Evolutionary conservation across 208 protist species (phyloP).

Genomic region (Acanthamoeba castellanii): DNA sequence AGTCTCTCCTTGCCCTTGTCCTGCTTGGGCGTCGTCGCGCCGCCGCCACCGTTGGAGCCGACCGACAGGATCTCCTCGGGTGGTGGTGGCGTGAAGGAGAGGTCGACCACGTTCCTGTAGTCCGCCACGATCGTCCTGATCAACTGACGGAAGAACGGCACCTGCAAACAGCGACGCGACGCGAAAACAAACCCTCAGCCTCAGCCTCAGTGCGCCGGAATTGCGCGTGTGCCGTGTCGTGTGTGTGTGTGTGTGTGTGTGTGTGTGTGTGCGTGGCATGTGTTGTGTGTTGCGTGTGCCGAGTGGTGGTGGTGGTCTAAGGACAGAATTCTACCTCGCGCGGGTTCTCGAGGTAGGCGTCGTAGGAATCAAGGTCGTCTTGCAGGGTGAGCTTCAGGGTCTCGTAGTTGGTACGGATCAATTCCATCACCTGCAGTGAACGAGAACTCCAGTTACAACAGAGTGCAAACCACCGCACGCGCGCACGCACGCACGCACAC

Average conservation of each 20-base stretch:
- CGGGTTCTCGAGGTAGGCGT: slow-evolving; percentile 80
- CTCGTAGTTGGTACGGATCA: slow-evolving; percentile 80
- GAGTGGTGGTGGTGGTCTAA: background rate
- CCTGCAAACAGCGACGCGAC: background rate
- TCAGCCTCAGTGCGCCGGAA: background rate
- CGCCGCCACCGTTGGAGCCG: background rate
- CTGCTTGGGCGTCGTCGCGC: background rate
- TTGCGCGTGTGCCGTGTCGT: too few species aligned
- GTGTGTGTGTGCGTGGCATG: too few species aligned
- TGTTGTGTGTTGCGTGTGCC: too few species aligned
- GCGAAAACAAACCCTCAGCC: background rate
- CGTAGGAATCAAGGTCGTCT: slow-evolving; percentile 78
- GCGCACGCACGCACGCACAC: background rate
- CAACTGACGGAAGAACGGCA: slow-evolving; percentile 59
- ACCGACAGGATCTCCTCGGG: slow-evolving; percentile 13
- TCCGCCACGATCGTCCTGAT: slow-evolving; percentile 60
- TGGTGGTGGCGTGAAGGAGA: slow-evolving; percentile 36
- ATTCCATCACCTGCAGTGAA: slow-evolving; percentile 40
- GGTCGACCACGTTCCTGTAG: slow-evolving; percentile 9
- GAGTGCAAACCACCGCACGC: background rate
- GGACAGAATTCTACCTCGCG: slow-evolving; percentile 58
- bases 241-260: too few species aligned
- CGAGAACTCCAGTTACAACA: background rate
- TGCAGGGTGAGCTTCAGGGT: slow-evolving; percentile 77
- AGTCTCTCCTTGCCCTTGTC: background rate